Conservation (phyloP, 306 rosid species). For the Cucurbita maxima region DNA sequence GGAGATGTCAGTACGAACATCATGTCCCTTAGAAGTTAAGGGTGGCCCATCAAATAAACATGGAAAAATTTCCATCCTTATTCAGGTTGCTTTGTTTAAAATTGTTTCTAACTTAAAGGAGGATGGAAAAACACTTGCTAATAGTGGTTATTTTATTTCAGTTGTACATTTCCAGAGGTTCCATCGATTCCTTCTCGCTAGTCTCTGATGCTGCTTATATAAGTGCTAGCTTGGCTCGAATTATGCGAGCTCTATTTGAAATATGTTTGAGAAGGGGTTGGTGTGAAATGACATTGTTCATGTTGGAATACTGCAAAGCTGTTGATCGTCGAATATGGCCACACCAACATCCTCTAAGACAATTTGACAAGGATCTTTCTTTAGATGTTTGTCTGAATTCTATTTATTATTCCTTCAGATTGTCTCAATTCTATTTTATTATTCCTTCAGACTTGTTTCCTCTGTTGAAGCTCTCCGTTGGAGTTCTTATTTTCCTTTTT, state of each 20-base stretch:
- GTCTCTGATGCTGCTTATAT: conserved; percentile 92
- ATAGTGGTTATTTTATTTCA: conserved; percentile 28
- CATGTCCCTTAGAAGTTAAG: conserved; percentile 77
- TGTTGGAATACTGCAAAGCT: conserved; percentile 96
- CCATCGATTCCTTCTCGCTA: conserved; percentile 68
- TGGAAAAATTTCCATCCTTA: conserved; percentile 89
- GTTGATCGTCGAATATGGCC: conserved; percentile 99
- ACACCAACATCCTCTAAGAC: conserved; percentile 84
- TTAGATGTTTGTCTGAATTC: conserved; percentile 41
- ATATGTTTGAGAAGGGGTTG: conserved; percentile 85
- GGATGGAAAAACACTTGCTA: background rate
- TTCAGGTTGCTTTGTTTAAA: conserved; percentile 49
- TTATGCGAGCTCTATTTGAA: conserved; percentile 85
- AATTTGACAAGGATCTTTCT: conserved; percentile 76
- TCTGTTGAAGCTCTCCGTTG: background rate
- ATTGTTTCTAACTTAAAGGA: background rate
- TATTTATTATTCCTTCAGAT: conserved; percentile 10
- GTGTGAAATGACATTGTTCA: conserved; percentile 81
- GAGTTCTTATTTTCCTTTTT: background rate
- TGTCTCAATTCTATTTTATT: conserved; percentile 13
- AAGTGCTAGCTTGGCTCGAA: conserved; percentile 97
- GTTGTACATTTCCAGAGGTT: conserved; percentile 90
- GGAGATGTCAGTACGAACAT: conserved; percentile 56
- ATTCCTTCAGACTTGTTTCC: conserved; percentile 5
- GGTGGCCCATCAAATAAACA: conserved; percentile 93